Evolutionary conservation across 495 filamentous ascomycete genomes (phyloP), one percentile per base, ranked within the genome.

Genomic region (Talaromyces proteolyticus): DNA sequence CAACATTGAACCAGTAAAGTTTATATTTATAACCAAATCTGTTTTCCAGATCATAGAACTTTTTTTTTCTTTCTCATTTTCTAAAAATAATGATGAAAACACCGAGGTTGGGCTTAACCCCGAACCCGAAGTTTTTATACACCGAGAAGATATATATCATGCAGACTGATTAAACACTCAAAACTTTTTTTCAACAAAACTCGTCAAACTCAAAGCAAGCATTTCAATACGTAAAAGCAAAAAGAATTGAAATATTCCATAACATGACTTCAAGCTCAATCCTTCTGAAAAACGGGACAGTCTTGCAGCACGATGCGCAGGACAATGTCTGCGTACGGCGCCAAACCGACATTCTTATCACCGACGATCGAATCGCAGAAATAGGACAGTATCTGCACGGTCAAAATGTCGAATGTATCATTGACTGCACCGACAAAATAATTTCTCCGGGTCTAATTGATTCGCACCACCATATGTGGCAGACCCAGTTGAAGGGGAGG

Each of bases 381-480:
- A 25, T 50, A n/a, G 48, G 52, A 16, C 55, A 43, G 44, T 58
- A 20, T 51, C 51, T 14, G 1, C 6, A 34, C 2, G 29, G 4
- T 3, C 16, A 19, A 6, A 41, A 22, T 26, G 24, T 22, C 0
- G 7, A 50, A 72, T 47, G 49, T 70, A 34, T n/a, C n/a, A 63
- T 80, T 19, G 69, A 77, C 53, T 73, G 65, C 37, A 72, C 62
- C 0, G 57, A 66, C 49, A 76, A 75, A 57, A 75, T 79, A 21
- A 62, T 79, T 22, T 67, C 64, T 4, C 75, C 77, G 1, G 77
- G 77, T 3, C 78, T 80, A 57, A 54, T 79, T 25, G 74, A 78
- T 50, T 78, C 77, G 0, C 77, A 78, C 51, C 67, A 69, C 18
- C 77, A 80, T 60, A 60, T 72, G 12, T 80, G 71, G 73, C 74